Evolutionary conservation across 2,329 filamentous ascomycete species (phyloP).

Genomic region (Ophiocordyceps unilateralis): DNA sequence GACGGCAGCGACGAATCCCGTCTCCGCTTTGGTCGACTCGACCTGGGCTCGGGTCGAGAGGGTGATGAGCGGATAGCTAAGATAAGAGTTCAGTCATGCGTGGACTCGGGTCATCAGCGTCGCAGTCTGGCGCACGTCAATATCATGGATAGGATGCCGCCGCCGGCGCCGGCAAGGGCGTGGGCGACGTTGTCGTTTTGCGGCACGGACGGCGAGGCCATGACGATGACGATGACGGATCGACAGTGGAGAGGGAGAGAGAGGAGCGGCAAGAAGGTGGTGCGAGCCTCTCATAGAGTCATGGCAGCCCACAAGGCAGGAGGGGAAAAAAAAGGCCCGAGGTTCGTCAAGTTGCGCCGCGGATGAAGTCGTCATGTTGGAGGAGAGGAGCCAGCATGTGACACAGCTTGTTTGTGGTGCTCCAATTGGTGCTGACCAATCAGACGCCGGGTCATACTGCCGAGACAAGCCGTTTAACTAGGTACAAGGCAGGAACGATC

Average conservation of each 20-base stretch:
- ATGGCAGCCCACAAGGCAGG: too few species aligned
- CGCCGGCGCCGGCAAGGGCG: constrained; percentile 80
- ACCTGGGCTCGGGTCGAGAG: constrained; percentile 95
- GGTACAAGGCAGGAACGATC: too few species aligned
- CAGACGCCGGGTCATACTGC: too few species aligned
- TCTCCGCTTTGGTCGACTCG: constrained; percentile 83
- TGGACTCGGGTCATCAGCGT: neutral
- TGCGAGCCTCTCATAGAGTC: neutral
- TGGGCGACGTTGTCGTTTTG: constrained; percentile 96
- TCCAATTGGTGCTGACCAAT: too few species aligned
- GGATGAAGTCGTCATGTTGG: neutral
- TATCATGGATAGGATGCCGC: constrained; percentile 88
- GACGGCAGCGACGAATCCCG: constrained; percentile 67
- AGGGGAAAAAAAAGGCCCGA: neutral
- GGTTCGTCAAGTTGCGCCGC: neutral
- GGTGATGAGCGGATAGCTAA: constrained; percentile 86
- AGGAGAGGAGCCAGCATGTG: too few species aligned
- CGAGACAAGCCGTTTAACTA: too few species aligned
- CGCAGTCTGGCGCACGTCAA: constrained; percentile 75
- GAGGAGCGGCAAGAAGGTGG: neutral
- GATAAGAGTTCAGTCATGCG: neutral
- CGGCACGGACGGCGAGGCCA: constrained; percentile 43
- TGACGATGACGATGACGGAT: too few species aligned
- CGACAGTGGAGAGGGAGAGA: too few species aligned
- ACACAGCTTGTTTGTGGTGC: too few species aligned